Conservation (phyloP, 1,284 basidiomycete species). For the Ustilago loliicola region DNA sequence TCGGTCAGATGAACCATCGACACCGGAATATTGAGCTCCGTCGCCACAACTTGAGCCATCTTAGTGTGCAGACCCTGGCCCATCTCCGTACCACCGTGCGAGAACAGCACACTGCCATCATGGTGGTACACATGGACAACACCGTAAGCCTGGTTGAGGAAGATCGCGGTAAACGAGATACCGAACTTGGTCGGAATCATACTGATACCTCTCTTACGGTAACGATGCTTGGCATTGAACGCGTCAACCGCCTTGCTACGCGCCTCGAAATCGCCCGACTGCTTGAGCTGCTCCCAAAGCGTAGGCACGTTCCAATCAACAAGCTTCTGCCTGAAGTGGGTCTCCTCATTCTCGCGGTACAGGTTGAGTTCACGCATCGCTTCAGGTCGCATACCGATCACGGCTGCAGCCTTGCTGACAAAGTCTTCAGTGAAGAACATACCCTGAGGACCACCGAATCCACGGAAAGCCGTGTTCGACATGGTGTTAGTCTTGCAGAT, state of each 20-base stretch:
- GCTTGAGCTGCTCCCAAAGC: conserved; percentile 63
- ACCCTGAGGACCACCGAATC: conserved; percentile 71
- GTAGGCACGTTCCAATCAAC: conserved; percentile 71
- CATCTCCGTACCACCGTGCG: conserved; percentile 70
- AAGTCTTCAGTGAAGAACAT: conserved; percentile 69
- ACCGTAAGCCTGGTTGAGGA: conserved; percentile 70
- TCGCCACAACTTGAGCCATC: conserved; percentile 70
- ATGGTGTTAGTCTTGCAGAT: conserved; percentile 71
- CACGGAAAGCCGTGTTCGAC: conserved; percentile 71
- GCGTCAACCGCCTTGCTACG: conserved; percentile 63
- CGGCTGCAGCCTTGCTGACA: conserved; percentile 67
- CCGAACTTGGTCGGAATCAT: conserved; percentile 71
- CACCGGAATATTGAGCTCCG: conserved; percentile 67
- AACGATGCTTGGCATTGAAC: conserved; percentile 69
- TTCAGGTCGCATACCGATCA: conserved; percentile 68
- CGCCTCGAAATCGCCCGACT: conserved; percentile 59
- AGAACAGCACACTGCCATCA: conserved; percentile 64
- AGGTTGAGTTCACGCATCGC: conserved; percentile 68
- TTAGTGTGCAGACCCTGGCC: conserved; percentile 69
- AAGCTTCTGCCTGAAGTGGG: conserved; percentile 69
- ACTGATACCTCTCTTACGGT: conserved; percentile 69
- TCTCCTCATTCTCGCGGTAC: conserved; percentile 69
- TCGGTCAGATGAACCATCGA: conserved; percentile 62
- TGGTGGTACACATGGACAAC: conserved; percentile 70
- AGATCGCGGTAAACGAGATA: conserved; percentile 68